Base-by-base conservation (phyloP, 2,329 filamentous ascomycete species). In the Nothophaeocryptopus gaeumannii region DNA sequence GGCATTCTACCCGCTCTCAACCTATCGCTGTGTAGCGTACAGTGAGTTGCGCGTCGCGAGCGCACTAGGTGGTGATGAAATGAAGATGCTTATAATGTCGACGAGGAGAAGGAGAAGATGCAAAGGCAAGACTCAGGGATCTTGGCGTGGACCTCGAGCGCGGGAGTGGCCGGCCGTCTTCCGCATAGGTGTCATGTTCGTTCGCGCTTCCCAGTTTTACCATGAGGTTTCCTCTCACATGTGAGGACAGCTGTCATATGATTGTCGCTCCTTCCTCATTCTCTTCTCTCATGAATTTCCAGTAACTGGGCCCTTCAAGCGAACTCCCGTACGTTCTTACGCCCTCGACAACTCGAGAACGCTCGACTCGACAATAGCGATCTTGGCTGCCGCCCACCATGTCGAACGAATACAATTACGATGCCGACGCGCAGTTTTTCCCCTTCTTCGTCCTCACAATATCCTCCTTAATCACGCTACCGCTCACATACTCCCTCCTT, bases 401-500 rank as follows among this genome's bases (percentile, higher is more conserved):
- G 84, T 91, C 86, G 69, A 89, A 88, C 66, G 92, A 97, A 73
- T 99, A 99, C 79, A 95, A 88, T 66, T 99, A 99, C 77, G 93
- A 99, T 81, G 88, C 96, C 69, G 84, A 93, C 82, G 91, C 90
- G 64, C 89, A 96, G 81, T 96, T 96, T 78, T 99, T 96, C 79
- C 93, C 95, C 61, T 96, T 95, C 81, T 99, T 99, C 78, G 86
- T 97, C 74, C 84, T 96, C 68, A 96, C 91, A 37, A 80, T 97
- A 65, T 84, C 86, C 56, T 84, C 85, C 66, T 83, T 99, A 60
- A 81, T 96, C 72, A 96, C 93, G 3, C 74, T 96, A 51, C 91
- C 92, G 55, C 80, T 95, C 65, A 95, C 92, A 64, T 96, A 95
- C 73, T 88, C 84, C 59, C 83, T 96, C 62, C 79, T 96, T 65